Conservation (phyloP, 2,329 filamentous ascomycete genomes). For the Sarocladiaceae sp. region DNA sequence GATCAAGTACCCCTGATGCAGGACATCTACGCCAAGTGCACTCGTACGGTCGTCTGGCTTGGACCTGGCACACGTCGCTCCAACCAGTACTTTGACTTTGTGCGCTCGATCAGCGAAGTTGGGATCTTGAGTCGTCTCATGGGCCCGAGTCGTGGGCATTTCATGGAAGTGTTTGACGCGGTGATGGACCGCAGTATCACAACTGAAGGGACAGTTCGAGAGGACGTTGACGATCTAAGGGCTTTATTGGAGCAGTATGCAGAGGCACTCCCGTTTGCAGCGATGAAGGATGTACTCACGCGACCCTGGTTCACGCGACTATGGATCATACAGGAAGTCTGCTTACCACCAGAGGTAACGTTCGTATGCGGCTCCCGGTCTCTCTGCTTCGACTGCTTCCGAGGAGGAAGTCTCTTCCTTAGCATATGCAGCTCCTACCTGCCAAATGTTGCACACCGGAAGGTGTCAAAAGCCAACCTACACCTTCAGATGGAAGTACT, state of each 20-base stretch:
- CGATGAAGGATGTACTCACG: constrained; percentile 20
- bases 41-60: constrained; percentile 14
- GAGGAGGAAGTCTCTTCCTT: constrained; percentile 20
- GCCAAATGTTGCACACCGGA: neutral
- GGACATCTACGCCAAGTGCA: constrained; percentile 14
- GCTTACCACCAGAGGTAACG: constrained; percentile 17
- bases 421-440: constrained; percentile 24
- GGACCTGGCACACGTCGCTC: constrained; percentile 12
- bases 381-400: constrained; percentile 22
- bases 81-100: constrained; percentile 16
- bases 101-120: constrained; percentile 14
- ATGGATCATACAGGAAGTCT: constrained; percentile 29
- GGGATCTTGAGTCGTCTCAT: constrained; percentile 18
- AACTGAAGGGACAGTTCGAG: constrained; percentile 9
- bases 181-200: constrained; percentile 18
- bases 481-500: constrained; percentile 16
- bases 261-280: constrained; percentile 18
- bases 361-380: constrained; percentile 21
- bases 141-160: constrained; percentile 16
- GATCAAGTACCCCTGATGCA: constrained; percentile 13
- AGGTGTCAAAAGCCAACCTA: constrained; percentile 14
- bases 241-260: constrained; percentile 17
- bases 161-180: constrained; percentile 22
- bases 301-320: constrained; percentile 25
- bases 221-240: constrained; percentile 23